Percentiles rank a stretch among this genome's conserved stretches.
Evolutionary conservation across 176 grass and related monocot genomes (phyloP).

Genomic region (Cocos nucifera): DNA sequence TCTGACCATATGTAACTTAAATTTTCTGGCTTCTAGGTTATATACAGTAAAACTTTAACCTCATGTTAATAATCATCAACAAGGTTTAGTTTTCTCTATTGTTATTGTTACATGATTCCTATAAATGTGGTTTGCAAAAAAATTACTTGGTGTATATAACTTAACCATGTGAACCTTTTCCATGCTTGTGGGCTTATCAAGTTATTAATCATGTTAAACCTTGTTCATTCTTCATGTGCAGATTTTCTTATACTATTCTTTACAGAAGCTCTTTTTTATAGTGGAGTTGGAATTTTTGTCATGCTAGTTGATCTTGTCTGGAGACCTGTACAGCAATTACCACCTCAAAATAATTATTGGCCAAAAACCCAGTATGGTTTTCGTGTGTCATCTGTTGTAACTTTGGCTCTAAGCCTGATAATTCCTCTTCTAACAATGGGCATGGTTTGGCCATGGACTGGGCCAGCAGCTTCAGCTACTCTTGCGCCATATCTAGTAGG

Average conservation of each 20-base stretch:
- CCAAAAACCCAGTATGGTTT: slow-evolving; percentile 51
- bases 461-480: slow-evolving; percentile 90
- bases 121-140: too few species aligned
- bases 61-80: too few species aligned
- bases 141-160: too few species aligned
- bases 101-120: too few species aligned
- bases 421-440: slow-evolving; percentile 96
- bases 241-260: slow-evolving; percentile 99
- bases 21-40: too few species aligned
- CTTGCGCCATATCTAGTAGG: slow-evolving; percentile 93
- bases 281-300: slow-evolving; percentile 76
- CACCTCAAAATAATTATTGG: slow-evolving; percentile 39
- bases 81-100: too few species aligned
- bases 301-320: slow-evolving; percentile 76
- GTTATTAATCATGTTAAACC: slow-evolving; percentile 2
- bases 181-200: too few species aligned
- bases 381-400: slow-evolving; percentile 72
- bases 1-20: too few species aligned
- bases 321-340: slow-evolving; percentile 55
- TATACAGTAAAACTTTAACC: too few species aligned
- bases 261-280: slow-evolving; percentile 90
- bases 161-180: too few species aligned
- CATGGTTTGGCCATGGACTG: slow-evolving; percentile 97
- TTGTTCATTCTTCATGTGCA: slow-evolving; percentile 32
- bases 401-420: slow-evolving; percentile 78